phyloP scores from a whole-genome alignment of 1,284 basidiomycete species.

The Gomphus bonarii region DNA sequence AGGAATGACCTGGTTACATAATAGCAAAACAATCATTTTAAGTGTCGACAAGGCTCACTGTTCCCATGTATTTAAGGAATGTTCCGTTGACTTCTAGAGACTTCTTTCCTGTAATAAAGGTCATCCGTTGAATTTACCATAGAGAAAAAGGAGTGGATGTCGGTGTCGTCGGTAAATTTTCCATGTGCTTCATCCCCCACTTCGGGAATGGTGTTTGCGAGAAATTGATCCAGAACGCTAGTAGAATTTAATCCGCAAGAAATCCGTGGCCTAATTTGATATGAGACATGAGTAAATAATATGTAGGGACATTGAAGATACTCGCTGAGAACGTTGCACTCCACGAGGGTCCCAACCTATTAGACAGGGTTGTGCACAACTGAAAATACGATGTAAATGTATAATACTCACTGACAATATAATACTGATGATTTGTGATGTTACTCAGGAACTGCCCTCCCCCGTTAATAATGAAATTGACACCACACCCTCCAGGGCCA shows the following conservation, averaged over 20 bases:
- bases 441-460: background rate
- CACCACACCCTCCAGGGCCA: constrained; percentile 7
- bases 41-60: background rate
- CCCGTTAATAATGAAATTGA: background rate
- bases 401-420: background rate
- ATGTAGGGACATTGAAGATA: background rate
- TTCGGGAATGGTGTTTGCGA: background rate
- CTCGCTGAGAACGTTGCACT: constrained; percentile 8
- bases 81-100: constrained; percentile 6
- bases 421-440: background rate
- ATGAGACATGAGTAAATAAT: background rate
- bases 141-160: constrained; percentile 9
- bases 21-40: too few relatives aligned
- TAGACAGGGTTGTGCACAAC: background rate
- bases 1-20: background rate
- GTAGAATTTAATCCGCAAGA: constrained; percentile 8
- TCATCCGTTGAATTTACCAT: constrained; percentile 2
- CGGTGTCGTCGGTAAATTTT: constrained; percentile 6
- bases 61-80: constrained; percentile 12
- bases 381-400: background rate
- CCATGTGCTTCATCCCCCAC: constrained; percentile 7
- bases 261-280: background rate
- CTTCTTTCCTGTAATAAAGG: background rate
- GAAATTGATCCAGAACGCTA: background rate
- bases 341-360: constrained; percentile 16